A percentile compares a stretch with the other conserved stretches of the same genome.
phyloP scores from a whole-genome alignment of 2,329 filamentous ascomycete genomes.

The Cordyceps cicadae region DNA sequence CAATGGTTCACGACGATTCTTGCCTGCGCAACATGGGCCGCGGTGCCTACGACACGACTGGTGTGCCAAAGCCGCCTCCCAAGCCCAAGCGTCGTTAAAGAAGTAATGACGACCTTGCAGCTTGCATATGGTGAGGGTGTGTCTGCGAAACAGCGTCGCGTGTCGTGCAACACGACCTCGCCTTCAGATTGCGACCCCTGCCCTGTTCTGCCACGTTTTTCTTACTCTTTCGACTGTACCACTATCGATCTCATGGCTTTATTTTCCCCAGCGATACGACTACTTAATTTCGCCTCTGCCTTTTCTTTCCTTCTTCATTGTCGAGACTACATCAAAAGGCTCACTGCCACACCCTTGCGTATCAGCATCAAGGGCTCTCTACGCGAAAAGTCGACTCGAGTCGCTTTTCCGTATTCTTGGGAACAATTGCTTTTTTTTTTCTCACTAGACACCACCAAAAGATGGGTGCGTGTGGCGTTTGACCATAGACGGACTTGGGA shows the following conservation, averaged over 20 bases:
- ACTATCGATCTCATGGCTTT: constrained; percentile 18
- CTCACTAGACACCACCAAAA: constrained; percentile 9
- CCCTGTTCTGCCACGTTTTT: constrained; percentile 17
- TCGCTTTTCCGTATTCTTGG: not conserved
- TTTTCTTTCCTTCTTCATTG: constrained; percentile 20
- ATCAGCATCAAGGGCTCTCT: constrained; percentile 25
- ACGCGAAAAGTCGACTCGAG: not conserved
- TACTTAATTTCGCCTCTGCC: constrained; percentile 24
- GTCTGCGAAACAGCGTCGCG: not conserved
- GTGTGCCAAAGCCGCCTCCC: constrained; percentile 36
- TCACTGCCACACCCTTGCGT: constrained; percentile 30
- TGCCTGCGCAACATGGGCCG: constrained; percentile 39
- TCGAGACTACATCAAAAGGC: constrained; percentile 27
- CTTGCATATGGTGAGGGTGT: not conserved
- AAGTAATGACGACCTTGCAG: not conserved
- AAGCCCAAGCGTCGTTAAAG: constrained; percentile 16
- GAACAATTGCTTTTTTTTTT: constrained; percentile 12
- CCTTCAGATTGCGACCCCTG: constrained; percentile 12
- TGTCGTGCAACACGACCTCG: constrained; percentile 4
- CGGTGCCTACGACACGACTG: constrained; percentile 45
- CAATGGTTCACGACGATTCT: constrained; percentile 29
- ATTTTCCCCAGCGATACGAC: constrained; percentile 20
- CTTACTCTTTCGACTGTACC: constrained; percentile 14
- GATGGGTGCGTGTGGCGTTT: constrained; percentile 10
- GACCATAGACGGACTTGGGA: constrained; percentile 11